Evolutionary conservation across 345 rosid genomes (phyloP).

Genomic region (Hypericum androsaemum): DNA sequence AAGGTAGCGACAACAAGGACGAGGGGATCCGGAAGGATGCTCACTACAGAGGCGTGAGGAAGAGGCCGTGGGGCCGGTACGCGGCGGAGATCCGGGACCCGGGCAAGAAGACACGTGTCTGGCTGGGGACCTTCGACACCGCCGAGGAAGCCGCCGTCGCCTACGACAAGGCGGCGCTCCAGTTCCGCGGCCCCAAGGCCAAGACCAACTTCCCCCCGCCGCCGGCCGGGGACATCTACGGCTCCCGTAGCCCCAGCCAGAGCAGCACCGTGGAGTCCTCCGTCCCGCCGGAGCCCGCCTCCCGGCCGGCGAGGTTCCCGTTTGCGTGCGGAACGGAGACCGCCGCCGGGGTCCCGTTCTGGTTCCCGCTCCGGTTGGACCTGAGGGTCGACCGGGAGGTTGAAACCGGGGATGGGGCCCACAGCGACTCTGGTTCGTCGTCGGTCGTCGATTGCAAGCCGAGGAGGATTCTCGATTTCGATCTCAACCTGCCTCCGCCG

Average conservation of each 20-base stretch:
- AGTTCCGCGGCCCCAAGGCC: not conserved
- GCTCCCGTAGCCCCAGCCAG: not conserved
- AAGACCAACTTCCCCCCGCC: not conserved
- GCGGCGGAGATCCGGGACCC: not conserved
- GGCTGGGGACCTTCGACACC: not conserved
- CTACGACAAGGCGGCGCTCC: not conserved
- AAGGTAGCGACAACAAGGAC: too few relatives aligned
- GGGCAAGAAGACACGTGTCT: not conserved
- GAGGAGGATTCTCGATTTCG: slow-evolving; percentile 27
- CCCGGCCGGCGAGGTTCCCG: slow-evolving; percentile 29
- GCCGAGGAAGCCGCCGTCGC: slow-evolving; percentile 1
- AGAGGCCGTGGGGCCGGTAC: not conserved
- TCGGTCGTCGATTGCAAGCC: slow-evolving; percentile 33
- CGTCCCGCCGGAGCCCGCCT: not conserved
- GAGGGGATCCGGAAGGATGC: not conserved
- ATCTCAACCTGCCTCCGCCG: slow-evolving; percentile 67
- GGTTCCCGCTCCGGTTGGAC: slow-evolving; percentile 36
- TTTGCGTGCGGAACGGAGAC: slow-evolving; percentile 38
- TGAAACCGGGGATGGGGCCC: slow-evolving; percentile 14
- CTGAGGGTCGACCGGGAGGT: slow-evolving; percentile 25
- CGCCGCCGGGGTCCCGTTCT: slow-evolving; percentile 23
- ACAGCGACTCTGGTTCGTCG: slow-evolving; percentile 35
- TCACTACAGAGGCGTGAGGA: not conserved
- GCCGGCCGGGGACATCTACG: not conserved
- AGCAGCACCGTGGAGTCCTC: slow-evolving; percentile 3